phyloP scores from a whole-genome alignment of 768 basidiomycete genomes.

The Podaxis mareebaensis region DNA sequence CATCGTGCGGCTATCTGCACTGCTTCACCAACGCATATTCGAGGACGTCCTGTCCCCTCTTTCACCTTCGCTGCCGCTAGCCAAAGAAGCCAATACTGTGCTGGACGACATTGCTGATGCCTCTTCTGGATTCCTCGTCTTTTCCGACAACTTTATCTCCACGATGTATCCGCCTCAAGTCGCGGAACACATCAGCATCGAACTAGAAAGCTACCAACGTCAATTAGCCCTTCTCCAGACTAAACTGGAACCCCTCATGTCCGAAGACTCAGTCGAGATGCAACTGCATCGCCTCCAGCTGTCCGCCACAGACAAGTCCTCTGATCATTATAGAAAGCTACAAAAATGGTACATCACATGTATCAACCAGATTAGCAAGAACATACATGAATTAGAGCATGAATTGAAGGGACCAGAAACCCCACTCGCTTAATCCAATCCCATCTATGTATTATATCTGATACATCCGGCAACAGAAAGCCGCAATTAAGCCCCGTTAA shows the following conservation, averaged over 20 bases:
- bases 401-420: conserved; percentile 5
- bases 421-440: background rate
- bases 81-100: conserved; percentile 23
- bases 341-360: conserved; percentile 67
- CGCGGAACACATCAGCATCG: conserved; percentile 35
- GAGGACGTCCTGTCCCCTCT: conserved; percentile 46
- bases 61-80: conserved; percentile 18
- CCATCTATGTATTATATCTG: background rate
- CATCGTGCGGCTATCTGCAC: conserved; percentile 56
- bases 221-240: conserved; percentile 39
- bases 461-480: background rate
- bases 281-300: conserved; percentile 30
- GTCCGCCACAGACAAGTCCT: conserved; percentile 20
- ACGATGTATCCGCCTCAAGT: conserved; percentile 68
- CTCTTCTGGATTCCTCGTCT: conserved; percentile 53
- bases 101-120: conserved; percentile 53
- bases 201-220: conserved; percentile 38
- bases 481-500: background rate
- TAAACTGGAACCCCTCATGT: conserved; percentile 25
- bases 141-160: conserved; percentile 69
- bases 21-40: conserved; percentile 63
- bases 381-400: conserved; percentile 28
- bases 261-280: conserved; percentile 28
- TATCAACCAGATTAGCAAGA: conserved; percentile 59
- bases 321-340: conserved; percentile 32